These are phyloP conservation scores for Atractiella rhizophila DNA, from an alignment of 768 basidiomycete species.

Conservation along the genomic window DNA sequence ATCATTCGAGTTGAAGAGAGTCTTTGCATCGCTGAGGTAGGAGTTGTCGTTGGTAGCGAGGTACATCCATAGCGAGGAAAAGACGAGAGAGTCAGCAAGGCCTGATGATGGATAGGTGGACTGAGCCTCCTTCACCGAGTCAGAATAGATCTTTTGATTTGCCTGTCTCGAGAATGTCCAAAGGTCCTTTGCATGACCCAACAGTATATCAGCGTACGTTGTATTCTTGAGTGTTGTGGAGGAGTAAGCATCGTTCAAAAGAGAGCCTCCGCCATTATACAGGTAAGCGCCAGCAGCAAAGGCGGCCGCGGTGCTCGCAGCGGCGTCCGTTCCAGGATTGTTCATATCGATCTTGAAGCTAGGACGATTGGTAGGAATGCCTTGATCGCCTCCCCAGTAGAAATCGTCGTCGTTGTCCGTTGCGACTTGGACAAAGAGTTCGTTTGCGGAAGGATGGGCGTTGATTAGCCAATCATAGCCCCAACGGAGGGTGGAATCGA, in stretches of 20 bases:
- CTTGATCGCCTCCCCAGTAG: conserved; percentile 73
- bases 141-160: conserved; percentile 22
- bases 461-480: conserved; percentile 79
- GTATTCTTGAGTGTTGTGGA: conserved; percentile 36
- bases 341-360: conserved; percentile 46
- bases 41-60: no score
- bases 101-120: conserved; percentile 44
- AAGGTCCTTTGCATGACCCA: conserved; percentile 46
- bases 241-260: neutral
- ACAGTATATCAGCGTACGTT: conserved; percentile 42
- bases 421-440: conserved; percentile 53
- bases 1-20: conserved; percentile 30
- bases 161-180: conserved; percentile 53
- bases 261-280: conserved; percentile 32
- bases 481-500: conserved; percentile 79
- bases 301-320: conserved; percentile 57
- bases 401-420: conserved; percentile 38
- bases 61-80: no score
- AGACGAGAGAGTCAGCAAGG: conserved; percentile 2
- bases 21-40: neutral
- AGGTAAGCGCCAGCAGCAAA: conserved; percentile 66
- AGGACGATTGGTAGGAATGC: conserved; percentile 46
- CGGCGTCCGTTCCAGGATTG: conserved; percentile 66
- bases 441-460: conserved; percentile 52
- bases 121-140: conserved; percentile 38